Conservation (phyloP, 2,329 filamentous ascomycete genomes). For the Aspergillus sclerotialis region DNA sequence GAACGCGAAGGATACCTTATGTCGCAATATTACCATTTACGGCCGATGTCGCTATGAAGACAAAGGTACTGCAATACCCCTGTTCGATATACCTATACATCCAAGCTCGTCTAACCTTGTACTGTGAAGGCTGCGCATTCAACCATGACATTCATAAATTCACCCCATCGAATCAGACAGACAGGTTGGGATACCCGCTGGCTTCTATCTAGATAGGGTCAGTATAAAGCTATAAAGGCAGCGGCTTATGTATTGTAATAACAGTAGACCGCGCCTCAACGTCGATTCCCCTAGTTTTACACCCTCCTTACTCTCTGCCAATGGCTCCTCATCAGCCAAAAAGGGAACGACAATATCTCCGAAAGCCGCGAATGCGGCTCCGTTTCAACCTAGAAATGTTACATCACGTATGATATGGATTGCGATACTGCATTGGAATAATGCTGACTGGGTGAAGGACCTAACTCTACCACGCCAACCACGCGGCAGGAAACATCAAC, state of each 20-base stretch:
- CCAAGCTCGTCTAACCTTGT: constrained; percentile 12
- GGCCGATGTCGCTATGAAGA: constrained; percentile 90
- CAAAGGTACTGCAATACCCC: constrained; percentile 48
- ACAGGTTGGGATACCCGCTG: constrained; percentile 27
- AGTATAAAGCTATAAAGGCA: constrained; percentile 2
- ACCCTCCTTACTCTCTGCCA: constrained; percentile 46
- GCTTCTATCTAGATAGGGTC: not conserved
- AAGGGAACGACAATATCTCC: constrained; percentile 71
- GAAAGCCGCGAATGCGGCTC: constrained; percentile 80
- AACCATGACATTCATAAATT: constrained; percentile 72
- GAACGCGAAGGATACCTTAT: constrained; percentile 79
- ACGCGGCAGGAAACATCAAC: constrained; percentile 33
- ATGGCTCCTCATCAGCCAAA: constrained; percentile 42
- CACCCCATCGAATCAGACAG: constrained; percentile 32
- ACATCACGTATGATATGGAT: constrained; percentile 29
- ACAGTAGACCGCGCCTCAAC: constrained; percentile 67
- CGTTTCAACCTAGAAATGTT: constrained; percentile 39
- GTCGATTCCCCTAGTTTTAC: constrained; percentile 96
- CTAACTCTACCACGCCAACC: constrained; percentile 34
- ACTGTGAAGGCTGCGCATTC: constrained; percentile 63
- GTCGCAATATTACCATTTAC: constrained; percentile 88
- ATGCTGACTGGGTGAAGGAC: constrained; percentile 27
- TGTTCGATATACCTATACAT: constrained; percentile 2
- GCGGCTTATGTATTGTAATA: constrained; percentile 15
- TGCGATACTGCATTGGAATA: not conserved